A percentile compares a stretch with the other conserved stretches of the same genome.
phyloP scores from a whole-genome alignment of 2,329 filamentous ascomycete genomes.

The Graphilbum fragrans region DNA sequence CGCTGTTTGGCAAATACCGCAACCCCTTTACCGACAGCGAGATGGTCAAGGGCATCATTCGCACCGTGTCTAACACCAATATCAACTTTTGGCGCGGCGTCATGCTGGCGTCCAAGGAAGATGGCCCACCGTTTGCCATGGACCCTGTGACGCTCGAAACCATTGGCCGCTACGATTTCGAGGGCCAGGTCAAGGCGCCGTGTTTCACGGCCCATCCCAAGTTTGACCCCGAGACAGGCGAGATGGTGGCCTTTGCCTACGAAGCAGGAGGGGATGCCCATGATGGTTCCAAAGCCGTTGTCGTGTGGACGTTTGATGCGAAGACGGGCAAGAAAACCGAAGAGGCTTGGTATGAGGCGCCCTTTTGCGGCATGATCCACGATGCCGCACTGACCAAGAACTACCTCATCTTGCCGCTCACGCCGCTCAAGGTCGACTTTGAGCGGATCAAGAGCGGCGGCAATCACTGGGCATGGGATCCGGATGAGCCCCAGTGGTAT shows the following conservation, averaged over 20 bases:
- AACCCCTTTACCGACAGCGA: slow-evolving; percentile 46
- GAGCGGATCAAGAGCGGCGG: slow-evolving; percentile 30
- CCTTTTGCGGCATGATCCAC: slow-evolving; percentile 40
- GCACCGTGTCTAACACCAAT: slow-evolving; percentile 48
- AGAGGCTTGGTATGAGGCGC: slow-evolving; percentile 35
- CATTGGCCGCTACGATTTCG: slow-evolving; percentile 36
- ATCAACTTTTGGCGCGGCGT: slow-evolving; percentile 45
- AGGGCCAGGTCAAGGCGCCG: slow-evolving; percentile 31
- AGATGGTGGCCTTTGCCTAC: slow-evolving; percentile 40
- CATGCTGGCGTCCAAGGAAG: slow-evolving; percentile 43
- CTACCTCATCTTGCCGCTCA: slow-evolving; percentile 33
- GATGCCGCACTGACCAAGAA: slow-evolving; percentile 35
- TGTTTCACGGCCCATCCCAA: slow-evolving; percentile 42
- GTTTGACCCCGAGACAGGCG: slow-evolving; percentile 35
- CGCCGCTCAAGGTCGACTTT: slow-evolving; percentile 31
- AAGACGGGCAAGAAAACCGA: slow-evolving; percentile 28
- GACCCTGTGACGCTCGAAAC: slow-evolving; percentile 37
- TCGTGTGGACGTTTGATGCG: slow-evolving; percentile 31
- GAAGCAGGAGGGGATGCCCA: slow-evolving; percentile 30
- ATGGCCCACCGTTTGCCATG: slow-evolving; percentile 37
- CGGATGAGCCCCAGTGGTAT: slow-evolving; percentile 42
- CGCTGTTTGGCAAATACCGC: slow-evolving; percentile 41
- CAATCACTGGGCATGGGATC: slow-evolving; percentile 40
- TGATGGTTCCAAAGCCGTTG: slow-evolving; percentile 29
- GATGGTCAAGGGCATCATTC: slow-evolving; percentile 39